These are phyloP conservation scores for Magnolia sinica DNA, from an alignment of 164 flowering plant species.

Conservation along the genomic window DNA sequence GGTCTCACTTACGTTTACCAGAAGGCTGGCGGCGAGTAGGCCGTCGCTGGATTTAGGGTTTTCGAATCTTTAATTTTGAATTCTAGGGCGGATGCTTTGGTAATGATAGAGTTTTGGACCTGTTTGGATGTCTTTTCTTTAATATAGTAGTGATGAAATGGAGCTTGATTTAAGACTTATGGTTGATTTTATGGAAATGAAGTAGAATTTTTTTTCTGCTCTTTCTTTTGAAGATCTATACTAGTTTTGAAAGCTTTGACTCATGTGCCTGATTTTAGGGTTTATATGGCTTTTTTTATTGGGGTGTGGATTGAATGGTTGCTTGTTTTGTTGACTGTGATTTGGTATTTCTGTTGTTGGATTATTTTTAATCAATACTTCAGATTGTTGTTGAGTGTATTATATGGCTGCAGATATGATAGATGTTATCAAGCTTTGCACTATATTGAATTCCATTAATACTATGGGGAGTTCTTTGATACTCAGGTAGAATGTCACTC, in stretches of 20 bases:
- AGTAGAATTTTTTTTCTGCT: background rate
- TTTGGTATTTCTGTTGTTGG: no score
- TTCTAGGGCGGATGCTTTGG: background rate
- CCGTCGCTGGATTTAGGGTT: background rate
- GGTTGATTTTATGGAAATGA: background rate
- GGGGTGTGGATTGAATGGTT: no score
- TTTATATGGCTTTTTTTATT: background rate
- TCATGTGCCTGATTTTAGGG: background rate
- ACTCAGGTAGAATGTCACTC: no score
- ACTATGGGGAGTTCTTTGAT: no score
- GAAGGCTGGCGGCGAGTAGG: slow-evolving; percentile 49
- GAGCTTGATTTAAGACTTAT: background rate
- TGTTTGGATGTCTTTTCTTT: background rate
- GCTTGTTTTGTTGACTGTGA: no score
- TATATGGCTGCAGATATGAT: no score
- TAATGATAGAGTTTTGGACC: background rate
- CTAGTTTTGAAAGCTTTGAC: background rate
- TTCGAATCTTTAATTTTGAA: background rate
- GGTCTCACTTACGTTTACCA: slow-evolving; percentile 57
- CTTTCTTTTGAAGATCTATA: no score
- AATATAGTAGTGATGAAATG: background rate
- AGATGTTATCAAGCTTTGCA: no score
- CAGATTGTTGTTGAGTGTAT: no score
- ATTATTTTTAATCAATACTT: no score
- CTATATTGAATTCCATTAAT: no score